Base-by-base conservation (phyloP, 2,329 filamentous ascomycete genomes). In the Pseudogymnoascus sp. region DNA sequence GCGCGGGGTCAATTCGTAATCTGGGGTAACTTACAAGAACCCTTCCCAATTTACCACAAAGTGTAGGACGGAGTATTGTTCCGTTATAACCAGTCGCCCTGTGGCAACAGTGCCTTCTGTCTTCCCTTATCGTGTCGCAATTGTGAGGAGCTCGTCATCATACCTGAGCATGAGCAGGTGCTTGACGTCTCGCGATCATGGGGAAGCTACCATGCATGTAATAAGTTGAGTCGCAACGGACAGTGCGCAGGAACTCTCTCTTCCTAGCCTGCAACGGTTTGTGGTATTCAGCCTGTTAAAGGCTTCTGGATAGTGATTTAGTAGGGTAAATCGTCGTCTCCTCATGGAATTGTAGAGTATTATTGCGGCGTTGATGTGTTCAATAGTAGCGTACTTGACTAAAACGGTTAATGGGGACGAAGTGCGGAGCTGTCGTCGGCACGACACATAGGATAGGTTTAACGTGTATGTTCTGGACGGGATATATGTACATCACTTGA, bases 361-460 rank as follows among this genome's bases (percentile, higher is more conserved):
- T 54, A 33, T 54, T 21, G 47, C 47, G 29, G 47, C 47, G 47
- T 54, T 54, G 47, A 54, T 33, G 47, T 54, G 47, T 54, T 54
- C 47, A 54, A 54, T 54, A 54, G 47, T 54, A 54, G 29, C 47
- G 47, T 54, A 50, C 47, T 54, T 17, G 47, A 54, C 47, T 54
- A 54, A 54, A 54, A 54, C 47, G 47, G 47, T 54, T 54, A 54
- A 54, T 54, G 26, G 47, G 47, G 47, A 54, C 47, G 17, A 54
- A 54, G 47, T 54, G 47, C 47, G 47, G 47, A 54, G 47, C 47
- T 54, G 47, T 54, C 47, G 47, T 54, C 47, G 47, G 47, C 47
- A 54, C 47, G 47, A 54, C 29, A 50, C 44, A 50, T 31, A 31
- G n/a, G 26, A 50, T 50, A 50, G 44, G 44, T 50, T 31, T 31